Base-by-base conservation (phyloP, 805 yeast species). In the Nakazawaea anatomiae region DNA sequence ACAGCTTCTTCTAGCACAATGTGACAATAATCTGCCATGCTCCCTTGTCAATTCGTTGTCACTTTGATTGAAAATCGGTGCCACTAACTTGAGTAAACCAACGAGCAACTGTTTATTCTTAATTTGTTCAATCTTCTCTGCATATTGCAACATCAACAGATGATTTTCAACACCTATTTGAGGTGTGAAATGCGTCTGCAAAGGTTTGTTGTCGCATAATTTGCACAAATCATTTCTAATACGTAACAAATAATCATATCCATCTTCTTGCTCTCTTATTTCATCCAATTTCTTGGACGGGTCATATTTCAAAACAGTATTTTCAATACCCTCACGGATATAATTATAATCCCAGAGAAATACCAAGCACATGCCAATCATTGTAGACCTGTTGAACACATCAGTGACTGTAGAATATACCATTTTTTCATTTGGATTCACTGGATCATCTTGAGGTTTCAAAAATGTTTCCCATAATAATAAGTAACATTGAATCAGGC, bases 381-480 rank as follows among this genome's bases (percentile, higher is more conserved):
- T 68, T 54, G 75, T 74, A 42, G 73, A 66, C 27, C 80, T 53
- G 52, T 71, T 70, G 46, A 76, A 67, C 42, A 68, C 67, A 40
- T 75, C 77, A 41, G 65, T 69, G 28, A 57, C 54, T 11, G 70
- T 62, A 3, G 41, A n/a, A 30, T 44, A 48, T 10, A 14, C 5
- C 28, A 39, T 11, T n/a, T 30, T 39, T 3, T 47, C 47, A n/a
- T 38, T 25, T 4, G 52, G 52, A 32, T 48, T 35, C 8, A 18
- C 29, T 31, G 46, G 43, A 25, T 48, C 52, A 55, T 76, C 81
- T 56, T 73, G 75, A n/a, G 80, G 83, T 9, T 73, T 69, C 43
- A 84, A 60, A 54, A 80, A 76, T 77, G 80, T 78, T 59, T 85
- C 89, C 67, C 78, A 79, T 30, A 85, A 58, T 51, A 82, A 71